These are phyloP conservation scores for Patellifolia procumbens DNA, from an alignment of 179 eudicot genomes.

Conservation along the genomic window DNA sequence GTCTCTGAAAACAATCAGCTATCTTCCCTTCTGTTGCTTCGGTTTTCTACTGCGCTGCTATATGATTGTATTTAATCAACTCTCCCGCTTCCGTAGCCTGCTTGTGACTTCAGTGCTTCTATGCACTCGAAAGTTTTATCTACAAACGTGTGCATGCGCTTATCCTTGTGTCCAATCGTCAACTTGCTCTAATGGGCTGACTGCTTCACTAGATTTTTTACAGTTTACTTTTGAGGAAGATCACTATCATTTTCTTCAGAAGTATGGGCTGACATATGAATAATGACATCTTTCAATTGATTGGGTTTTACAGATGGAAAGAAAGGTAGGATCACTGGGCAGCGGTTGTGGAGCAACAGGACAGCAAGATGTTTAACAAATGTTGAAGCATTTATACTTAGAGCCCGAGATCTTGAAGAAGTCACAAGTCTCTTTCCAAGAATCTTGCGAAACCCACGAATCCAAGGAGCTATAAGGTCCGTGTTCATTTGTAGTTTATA, in stretches of 20 bases:
- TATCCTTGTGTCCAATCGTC: not conserved
- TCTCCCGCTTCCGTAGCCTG: not conserved
- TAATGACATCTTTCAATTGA: not conserved
- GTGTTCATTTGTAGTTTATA: slow-evolving; percentile 3
- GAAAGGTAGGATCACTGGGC: slow-evolving; percentile 47
- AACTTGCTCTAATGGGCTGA: not conserved
- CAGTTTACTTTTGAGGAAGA: not conserved
- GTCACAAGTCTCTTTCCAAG: slow-evolving; percentile 66
- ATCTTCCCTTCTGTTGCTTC: not conserved
- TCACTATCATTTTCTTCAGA: not conserved
- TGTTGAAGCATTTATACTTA: slow-evolving; percentile 80
- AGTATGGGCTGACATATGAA: no score
- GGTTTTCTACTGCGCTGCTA: no score
- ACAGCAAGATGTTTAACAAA: slow-evolving; percentile 61
- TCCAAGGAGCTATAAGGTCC: slow-evolving; percentile 70
- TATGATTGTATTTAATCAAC: not conserved
- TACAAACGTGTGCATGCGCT: not conserved
- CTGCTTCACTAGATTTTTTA: not conserved
- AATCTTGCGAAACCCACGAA: slow-evolving; percentile 58
- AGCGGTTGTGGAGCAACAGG: slow-evolving; percentile 56
- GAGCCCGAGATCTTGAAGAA: slow-evolving; percentile 72
- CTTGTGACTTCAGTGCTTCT: not conserved
- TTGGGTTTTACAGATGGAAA: slow-evolving; percentile 23
- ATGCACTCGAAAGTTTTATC: not conserved
- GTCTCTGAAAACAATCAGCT: not conserved